Evolutionary conservation across 1,284 basidiomycete genomes (phyloP).

Genomic region (Quambalaria eucalypti): DNA sequence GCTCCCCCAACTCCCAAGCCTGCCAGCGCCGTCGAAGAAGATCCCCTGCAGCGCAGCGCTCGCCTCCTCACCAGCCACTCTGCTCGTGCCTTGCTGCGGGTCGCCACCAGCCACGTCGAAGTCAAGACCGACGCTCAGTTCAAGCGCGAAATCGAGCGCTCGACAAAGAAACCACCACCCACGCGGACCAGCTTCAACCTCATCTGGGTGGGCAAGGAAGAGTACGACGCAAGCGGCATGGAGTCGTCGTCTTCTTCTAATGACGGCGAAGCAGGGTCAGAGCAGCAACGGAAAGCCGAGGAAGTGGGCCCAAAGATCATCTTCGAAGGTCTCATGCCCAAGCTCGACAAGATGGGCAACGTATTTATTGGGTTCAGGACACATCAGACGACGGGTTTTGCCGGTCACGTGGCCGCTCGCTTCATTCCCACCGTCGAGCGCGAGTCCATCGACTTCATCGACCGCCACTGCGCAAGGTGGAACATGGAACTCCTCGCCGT

Average conservation of each 20-base stretch:
- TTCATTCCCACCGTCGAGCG: conserved; percentile 97
- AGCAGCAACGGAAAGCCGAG: conserved; percentile 58
- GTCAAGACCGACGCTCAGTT: conserved; percentile 67
- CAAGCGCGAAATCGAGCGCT: conserved; percentile 69
- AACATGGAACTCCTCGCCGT: conserved; percentile 39
- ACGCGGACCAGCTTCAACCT: conserved; percentile 67
- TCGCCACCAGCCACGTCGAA: conserved; percentile 72
- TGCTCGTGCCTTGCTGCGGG: conserved; percentile 65
- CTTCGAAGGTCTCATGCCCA: conserved; percentile 46
- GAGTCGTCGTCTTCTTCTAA: conserved; percentile 49
- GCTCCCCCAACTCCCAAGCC: conserved; percentile 12
- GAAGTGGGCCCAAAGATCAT: conserved; percentile 33
- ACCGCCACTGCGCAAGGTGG: conserved; percentile 43
- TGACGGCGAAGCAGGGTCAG: conserved; percentile 58
- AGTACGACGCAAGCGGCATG: conserved; percentile 62
- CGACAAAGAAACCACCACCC: conserved; percentile 92
- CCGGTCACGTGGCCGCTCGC: conserved; percentile 78
- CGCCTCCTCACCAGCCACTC: conserved; percentile 31
- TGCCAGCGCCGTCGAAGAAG: not conserved
- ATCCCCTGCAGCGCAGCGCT: not conserved
- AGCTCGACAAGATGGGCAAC: conserved; percentile 38
- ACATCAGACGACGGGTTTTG: conserved; percentile 83
- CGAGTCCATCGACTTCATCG: conserved; percentile 69
- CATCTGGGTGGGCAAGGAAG: conserved; percentile 83
- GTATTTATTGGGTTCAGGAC: conserved; percentile 54